phyloP scores from a whole-genome alignment of 306 rosid species.

The Neltuma alba region DNA sequence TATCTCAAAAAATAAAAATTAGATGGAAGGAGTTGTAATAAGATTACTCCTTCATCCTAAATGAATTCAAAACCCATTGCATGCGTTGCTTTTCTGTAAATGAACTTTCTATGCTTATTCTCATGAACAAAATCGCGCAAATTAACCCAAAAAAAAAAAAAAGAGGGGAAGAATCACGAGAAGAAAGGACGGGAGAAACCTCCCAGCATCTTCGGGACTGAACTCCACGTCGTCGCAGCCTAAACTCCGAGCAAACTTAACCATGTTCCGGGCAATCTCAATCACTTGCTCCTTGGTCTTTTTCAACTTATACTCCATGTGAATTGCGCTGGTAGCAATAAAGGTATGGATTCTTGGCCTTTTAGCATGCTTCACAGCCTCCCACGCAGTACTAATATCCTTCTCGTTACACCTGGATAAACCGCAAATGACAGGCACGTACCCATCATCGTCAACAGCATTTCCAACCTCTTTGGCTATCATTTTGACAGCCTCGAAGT shows the following conservation, averaged over 20 bases:
- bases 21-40: not conserved
- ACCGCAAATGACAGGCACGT: conserved; percentile 91
- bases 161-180: not conserved
- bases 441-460: conserved; percentile 64
- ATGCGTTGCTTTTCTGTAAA: not conserved
- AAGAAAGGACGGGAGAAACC: conserved; percentile 41
- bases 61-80: not conserved
- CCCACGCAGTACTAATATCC: conserved; percentile 88
- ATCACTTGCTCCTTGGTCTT: conserved; percentile 73
- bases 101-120: not conserved
- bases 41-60: not conserved
- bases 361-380: conserved; percentile 83
- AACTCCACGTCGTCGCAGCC: conserved; percentile 91
- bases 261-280: conserved; percentile 77
- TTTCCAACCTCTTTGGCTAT: conserved; percentile 84
- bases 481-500: conserved; percentile 75
- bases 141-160: too few relatives aligned
- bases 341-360: conserved; percentile 86
- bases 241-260: conserved; percentile 76
- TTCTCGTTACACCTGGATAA: conserved; percentile 82
- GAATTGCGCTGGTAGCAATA: conserved; percentile 91
- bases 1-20: not conserved
- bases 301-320: conserved; percentile 79
- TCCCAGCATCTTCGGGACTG: conserved; percentile 98
- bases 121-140: not conserved